Evolutionary conservation across 805 yeast species (phyloP), one percentile per base, ranked within the genome.

Genomic region (Metschnikowia vanudenii): DNA sequence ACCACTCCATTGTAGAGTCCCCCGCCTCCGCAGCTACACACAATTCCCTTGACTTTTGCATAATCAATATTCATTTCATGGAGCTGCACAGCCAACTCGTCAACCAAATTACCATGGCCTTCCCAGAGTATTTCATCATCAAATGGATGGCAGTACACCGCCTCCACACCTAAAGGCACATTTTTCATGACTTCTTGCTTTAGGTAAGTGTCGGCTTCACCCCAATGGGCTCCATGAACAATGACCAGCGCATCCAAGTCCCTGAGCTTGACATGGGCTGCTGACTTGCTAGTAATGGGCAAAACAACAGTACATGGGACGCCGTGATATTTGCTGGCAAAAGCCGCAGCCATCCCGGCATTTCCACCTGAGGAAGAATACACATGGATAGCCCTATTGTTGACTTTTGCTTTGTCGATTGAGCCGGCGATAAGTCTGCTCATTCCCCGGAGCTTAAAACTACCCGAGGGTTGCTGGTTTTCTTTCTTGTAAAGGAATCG

Each of bases 21-120:
- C 10, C 83, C 83, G 5, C 83, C 84, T 2, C 83, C 83, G 39
- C 78, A 71, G 29, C 81, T 76, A 58, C 82, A 77, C 2, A 76
- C 77, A 17, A 78, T 63, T 0, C 76, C 81, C 52, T 69, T 75
- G 28, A 79, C 47, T 10, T 59, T 50, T 5, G 16, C 29, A 10
- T 13, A 11, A 9, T 39, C 4, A 10, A 45, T 42, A 8, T 57
- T 63, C 41, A 36, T 24, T 1, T 33, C 37, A 14, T 53, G 33
- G n/a, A 68, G 45, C 41, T 67, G 69, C 2, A 49, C 53, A 22
- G 67, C 65, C n/a, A 78, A 64, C 50, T 70, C 83, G 26, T 58
- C 61, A 0, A 68, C 54, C 32, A 68, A 49, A 1, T 43, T 36
- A 0, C 81, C 63, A 55, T 79, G 82, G 12, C 83, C 83, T 40